Base-by-base conservation (phyloP, 768 basidiomycete genomes). In the Mrakia blollopis region DNA sequence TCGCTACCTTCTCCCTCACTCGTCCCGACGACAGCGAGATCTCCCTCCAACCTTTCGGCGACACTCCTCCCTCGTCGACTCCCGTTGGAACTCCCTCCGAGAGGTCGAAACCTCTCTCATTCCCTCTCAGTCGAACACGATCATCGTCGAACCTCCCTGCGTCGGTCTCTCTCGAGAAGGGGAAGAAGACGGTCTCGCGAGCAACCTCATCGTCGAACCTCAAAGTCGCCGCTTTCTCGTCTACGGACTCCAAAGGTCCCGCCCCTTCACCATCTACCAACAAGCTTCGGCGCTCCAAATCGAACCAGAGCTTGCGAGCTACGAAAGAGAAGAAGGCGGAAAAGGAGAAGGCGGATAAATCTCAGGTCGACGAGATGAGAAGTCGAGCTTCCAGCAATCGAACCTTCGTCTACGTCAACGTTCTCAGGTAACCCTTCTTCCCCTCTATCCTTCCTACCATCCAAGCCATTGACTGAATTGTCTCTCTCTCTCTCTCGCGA, bases 341-440 rank as follows among this genome's bases (percentile, higher is more conserved):
- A 18, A 50, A 62, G 68, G 37, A 60, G 32, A 76, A 76, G 39
- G 52, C 23, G 18, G 47, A 62, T 23, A 72, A 61, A 30, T 60
- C 60, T n/a, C 70, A 77, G 71, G 76, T 71, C 35, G 76, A 73
- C n/a, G 76, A 77, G 72, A 77, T 77, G 76, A 72, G 76, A 23
- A 28, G 44, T 16, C 62, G 94, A 10, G 92, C 93, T 0, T 88
- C 88, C 0, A 88, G 90, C 82, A 93, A 93, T 80, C 80, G 82
- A 80, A 93, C 89, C 9, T 96, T 95, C 80, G 88, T 94, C 63
- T 86, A 89, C 60, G 91, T 96, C 73, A 87, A 87, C 80, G 87
- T 96, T 28, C 87, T 89, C 18, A 91, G 91, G 90, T 89, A 79
- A 57, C 85, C 80, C 62, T 35, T 81, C 77, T 13, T 78, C 79